These are phyloP conservation scores for Phyllosticta citribraziliensis DNA, from an alignment of 2,329 filamentous ascomycete genomes.

Conservation along the genomic window DNA sequence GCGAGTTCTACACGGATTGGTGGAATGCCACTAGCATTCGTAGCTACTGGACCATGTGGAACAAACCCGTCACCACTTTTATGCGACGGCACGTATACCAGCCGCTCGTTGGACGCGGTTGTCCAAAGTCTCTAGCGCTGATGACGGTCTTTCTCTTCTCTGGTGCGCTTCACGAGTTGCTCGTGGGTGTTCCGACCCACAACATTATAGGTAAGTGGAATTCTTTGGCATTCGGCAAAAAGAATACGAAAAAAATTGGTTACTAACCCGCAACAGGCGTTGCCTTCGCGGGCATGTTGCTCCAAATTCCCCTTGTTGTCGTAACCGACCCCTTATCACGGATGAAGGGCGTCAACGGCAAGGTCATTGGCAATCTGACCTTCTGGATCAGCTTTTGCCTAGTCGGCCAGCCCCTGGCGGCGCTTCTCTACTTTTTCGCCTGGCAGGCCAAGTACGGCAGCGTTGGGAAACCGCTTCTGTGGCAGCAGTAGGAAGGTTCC, in stretches of 20 bases:
- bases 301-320: conserved; percentile 80
- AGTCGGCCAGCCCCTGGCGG: conserved; percentile 87
- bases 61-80: conserved; percentile 93
- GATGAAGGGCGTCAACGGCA: conserved; percentile 64
- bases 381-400: conserved; percentile 97
- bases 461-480: conserved; percentile 39
- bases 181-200: conserved; percentile 90
- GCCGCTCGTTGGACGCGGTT: conserved; percentile 76
- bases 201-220: conserved; percentile 62
- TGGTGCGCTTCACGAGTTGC: conserved; percentile 79
- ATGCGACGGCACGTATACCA: conserved; percentile 92
- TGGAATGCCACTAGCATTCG: conserved; percentile 79
- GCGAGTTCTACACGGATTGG: conserved; percentile 95
- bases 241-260: too few species aligned
- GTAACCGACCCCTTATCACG: conserved; percentile 72
- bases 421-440: conserved; percentile 90
- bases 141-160: conserved; percentile 80
- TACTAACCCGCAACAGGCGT: conserved; percentile 51
- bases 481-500: neutral
- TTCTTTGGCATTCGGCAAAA: neutral
- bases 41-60: conserved; percentile 92
- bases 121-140: conserved; percentile 60
- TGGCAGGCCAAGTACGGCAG: conserved; percentile 98
- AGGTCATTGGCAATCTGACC: conserved; percentile 78
- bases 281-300: conserved; percentile 87